phyloP scores from a whole-genome alignment of 1,284 basidiomycete genomes.

The Microbotryum violaceum region DNA sequence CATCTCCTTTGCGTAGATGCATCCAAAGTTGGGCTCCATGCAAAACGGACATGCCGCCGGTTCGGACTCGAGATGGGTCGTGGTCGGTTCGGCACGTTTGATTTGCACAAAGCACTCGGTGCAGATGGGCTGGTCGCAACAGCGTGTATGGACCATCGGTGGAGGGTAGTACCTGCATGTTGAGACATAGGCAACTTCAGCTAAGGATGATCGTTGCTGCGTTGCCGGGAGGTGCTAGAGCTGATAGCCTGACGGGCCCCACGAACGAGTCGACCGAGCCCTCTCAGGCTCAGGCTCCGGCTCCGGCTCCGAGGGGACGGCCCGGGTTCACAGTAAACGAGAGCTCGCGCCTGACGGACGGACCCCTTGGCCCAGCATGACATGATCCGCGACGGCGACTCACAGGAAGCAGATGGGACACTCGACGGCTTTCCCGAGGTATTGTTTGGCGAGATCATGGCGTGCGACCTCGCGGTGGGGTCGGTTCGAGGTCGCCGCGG shows the following conservation, averaged over 20 bases:
- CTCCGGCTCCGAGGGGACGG: too few species aligned
- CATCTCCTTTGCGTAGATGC: conserved; percentile 72
- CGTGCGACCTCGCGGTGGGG: too few species aligned
- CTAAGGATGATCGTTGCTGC: too few species aligned
- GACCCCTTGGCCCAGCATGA: too few species aligned
- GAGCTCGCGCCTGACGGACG: too few species aligned
- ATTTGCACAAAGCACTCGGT: conserved; percentile 99
- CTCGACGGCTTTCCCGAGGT: conserved; percentile 70
- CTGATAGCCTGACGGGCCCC: too few species aligned
- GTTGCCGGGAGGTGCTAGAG: too few species aligned
- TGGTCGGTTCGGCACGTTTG: conserved; percentile 86
- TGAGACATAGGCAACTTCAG: conserved; percentile 4
- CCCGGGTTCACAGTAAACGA: too few species aligned
- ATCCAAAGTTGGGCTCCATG: conserved; percentile 91
- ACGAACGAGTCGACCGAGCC: too few species aligned
- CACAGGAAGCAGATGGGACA: conserved; percentile 99
- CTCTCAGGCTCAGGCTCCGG: neutral
- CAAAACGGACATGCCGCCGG: conserved; percentile 95
- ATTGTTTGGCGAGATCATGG: conserved; percentile 48
- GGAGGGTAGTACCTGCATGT: conserved; percentile 67
- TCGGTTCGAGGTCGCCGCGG: too few species aligned
- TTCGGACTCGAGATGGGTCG: conserved; percentile 79
- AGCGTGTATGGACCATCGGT: conserved; percentile 92
- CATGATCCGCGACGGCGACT: conserved; percentile 41
- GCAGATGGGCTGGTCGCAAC: conserved; percentile 96